These are phyloP conservation scores for Leccinum subrobustum DNA, from an alignment of 1,284 basidiomycete species.

Conservation along the genomic window DNA sequence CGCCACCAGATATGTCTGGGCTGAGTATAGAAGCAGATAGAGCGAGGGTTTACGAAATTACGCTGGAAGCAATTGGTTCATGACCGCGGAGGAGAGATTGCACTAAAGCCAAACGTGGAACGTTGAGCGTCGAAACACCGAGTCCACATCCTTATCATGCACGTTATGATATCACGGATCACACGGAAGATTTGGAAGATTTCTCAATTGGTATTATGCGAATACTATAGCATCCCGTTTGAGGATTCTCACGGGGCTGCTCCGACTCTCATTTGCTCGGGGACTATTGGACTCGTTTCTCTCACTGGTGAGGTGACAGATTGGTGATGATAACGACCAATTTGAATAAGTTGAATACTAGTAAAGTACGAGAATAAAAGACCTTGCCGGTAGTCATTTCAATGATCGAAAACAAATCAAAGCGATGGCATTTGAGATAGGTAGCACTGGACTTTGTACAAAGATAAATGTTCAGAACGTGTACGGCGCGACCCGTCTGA, in stretches of 20 bases:
- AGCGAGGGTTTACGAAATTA: not conserved
- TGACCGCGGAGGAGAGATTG: not conserved
- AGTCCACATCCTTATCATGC: not conserved
- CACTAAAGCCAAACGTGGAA: not conserved
- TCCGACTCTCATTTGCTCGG: not conserved
- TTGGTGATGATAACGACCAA: not conserved
- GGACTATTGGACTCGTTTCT: not conserved
- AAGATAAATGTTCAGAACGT: not conserved
- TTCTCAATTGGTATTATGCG: not conserved
- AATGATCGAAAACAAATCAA: not conserved
- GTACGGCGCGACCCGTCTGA: constrained; percentile 11
- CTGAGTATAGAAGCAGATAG: not conserved
- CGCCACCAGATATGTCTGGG: not conserved
- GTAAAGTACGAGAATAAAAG: not conserved
- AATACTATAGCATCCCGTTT: not conserved
- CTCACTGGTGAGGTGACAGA: not conserved
- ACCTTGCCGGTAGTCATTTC: not conserved
- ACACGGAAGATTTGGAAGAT: not conserved
- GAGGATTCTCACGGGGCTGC: not conserved
- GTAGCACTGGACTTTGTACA: not conserved
- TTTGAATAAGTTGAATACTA: not conserved
- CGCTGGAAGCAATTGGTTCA: not conserved
- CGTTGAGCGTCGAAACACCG: not conserved
- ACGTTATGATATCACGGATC: not conserved
- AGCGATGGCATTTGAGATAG: not conserved